Evolutionary conservation across 2,329 filamentous ascomycete genomes (phyloP).

Genomic region (Colletotrichum australisinense): DNA sequence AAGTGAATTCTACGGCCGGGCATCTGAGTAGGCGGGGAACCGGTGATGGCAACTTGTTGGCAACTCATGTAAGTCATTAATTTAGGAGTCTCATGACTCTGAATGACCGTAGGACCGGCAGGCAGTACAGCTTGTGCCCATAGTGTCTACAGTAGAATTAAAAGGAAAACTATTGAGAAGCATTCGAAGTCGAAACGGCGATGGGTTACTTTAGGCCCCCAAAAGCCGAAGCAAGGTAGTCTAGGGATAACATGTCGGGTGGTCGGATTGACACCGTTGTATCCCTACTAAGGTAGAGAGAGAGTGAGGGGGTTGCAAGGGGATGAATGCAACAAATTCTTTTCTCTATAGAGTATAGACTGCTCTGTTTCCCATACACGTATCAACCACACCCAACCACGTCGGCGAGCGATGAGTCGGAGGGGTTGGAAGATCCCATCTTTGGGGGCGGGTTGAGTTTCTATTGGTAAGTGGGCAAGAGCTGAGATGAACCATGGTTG

Average conservation of each 20-base stretch:
- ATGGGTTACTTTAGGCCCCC: background rate
- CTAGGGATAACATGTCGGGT: background rate
- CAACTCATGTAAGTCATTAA: slow-evolving; percentile 7
- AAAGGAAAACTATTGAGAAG: background rate
- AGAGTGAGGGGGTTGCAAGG: background rate
- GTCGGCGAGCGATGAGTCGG: background rate
- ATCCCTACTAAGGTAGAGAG: background rate
- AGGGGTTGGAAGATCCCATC: background rate
- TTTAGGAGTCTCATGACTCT: slow-evolving; percentile 12
- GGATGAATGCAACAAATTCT: background rate
- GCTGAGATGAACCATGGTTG: slow-evolving; percentile 30
- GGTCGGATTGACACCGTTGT: slow-evolving; percentile 9
- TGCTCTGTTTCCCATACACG: background rate
- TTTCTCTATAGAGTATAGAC: too few relatives aligned
- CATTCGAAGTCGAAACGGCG: background rate
- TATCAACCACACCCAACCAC: slow-evolving; percentile 14
- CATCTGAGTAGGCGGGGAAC: slow-evolving; percentile 5
- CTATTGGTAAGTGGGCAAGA: slow-evolving; percentile 15
- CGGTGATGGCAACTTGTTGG: background rate
- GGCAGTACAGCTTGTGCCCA: background rate
- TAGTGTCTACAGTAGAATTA: background rate
- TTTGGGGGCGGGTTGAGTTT: background rate
- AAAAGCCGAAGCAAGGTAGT: background rate
- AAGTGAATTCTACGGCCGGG: background rate
- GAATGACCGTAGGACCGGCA: background rate